Evolutionary conservation across 805 yeast genomes (phyloP).

Genomic region (Saturnispora mendoncae): DNA sequence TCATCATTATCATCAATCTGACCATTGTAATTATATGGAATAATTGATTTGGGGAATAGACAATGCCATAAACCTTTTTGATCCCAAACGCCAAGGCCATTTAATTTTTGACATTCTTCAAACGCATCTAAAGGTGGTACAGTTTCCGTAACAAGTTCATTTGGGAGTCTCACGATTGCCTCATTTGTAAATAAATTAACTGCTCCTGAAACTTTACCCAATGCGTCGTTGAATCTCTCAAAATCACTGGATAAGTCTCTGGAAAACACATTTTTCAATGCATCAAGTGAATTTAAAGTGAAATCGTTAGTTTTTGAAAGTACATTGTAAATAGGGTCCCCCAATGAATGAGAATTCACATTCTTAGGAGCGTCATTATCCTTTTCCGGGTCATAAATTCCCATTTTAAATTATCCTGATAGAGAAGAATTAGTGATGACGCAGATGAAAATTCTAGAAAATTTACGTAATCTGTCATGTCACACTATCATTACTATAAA

Average conservation of each 20-base stretch:
- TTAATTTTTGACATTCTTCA: constrained; percentile 49
- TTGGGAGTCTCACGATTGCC: constrained; percentile 9
- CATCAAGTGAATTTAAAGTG: constrained; percentile 10
- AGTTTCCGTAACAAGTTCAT: constrained; percentile 23
- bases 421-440: too few relatives aligned
- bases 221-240: neutral
- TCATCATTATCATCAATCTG: neutral
- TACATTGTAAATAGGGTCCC: constrained; percentile 1
- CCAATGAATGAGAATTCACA: neutral
- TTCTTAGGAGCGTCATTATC: constrained; percentile 1
- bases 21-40: constrained; percentile 15
- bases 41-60: constrained; percentile 54
- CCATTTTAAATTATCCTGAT: neutral
- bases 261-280: constrained; percentile 7
- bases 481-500: too few relatives aligned
- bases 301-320: constrained; percentile 15
- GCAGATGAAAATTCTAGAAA: neutral
- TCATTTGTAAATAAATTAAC: neutral
- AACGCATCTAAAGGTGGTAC: constrained; percentile 38
- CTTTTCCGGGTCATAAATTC: constrained; percentile 6
- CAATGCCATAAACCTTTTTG: constrained; percentile 82
- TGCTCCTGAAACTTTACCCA: constrained; percentile 6
- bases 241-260: constrained; percentile 2
- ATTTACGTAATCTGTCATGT: constrained; percentile 8
- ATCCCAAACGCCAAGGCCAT: constrained; percentile 81